Evolutionary conservation across 2,329 filamentous ascomycete species (phyloP).

Genomic region (Exserohilum turcica): DNA sequence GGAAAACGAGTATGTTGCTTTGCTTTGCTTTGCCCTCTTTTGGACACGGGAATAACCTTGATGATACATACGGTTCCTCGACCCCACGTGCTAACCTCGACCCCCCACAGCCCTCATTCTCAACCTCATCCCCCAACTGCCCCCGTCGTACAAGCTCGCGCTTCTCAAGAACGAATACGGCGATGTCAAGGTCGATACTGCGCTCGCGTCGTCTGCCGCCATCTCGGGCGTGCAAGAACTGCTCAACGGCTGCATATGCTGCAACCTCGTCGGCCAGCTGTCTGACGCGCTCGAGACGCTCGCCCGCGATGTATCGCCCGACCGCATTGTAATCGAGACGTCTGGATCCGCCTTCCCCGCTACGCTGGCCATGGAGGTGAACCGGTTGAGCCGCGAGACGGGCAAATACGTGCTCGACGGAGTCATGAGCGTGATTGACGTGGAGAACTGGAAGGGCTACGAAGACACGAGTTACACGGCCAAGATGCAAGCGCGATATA

Average conservation of each 20-base stretch:
- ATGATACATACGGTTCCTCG: not conserved
- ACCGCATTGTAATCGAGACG: constrained; percentile 94
- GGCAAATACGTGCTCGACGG: constrained; percentile 78
- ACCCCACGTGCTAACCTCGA: not conserved
- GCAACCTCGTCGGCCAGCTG: constrained; percentile 93
- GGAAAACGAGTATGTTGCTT: constrained; percentile 72
- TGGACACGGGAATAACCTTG: not conserved
- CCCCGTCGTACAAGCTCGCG: constrained; percentile 84
- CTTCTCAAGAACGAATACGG: constrained; percentile 99
- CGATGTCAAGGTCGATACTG: constrained; percentile 89
- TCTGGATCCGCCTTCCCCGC: constrained; percentile 81
- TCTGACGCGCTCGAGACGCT: constrained; percentile 79
- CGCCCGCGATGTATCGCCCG: constrained; percentile 63
- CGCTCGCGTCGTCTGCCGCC: constrained; percentile 80
- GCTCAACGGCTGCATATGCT: constrained; percentile 97
- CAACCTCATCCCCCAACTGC: constrained; percentile 89
- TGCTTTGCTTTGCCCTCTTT: not conserved
- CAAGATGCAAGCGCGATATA: constrained; percentile 84
- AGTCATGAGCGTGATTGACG: constrained; percentile 87
- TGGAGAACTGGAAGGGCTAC: constrained; percentile 94
- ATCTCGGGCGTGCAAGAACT: constrained; percentile 91
- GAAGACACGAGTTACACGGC: constrained; percentile 90
- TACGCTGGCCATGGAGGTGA: constrained; percentile 88
- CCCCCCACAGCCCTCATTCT: constrained; percentile 73
- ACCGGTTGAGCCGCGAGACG: constrained; percentile 73